These are phyloP conservation scores for Clavulina sp. DNA, from an alignment of 768 basidiomycete species.

Conservation along the genomic window DNA sequence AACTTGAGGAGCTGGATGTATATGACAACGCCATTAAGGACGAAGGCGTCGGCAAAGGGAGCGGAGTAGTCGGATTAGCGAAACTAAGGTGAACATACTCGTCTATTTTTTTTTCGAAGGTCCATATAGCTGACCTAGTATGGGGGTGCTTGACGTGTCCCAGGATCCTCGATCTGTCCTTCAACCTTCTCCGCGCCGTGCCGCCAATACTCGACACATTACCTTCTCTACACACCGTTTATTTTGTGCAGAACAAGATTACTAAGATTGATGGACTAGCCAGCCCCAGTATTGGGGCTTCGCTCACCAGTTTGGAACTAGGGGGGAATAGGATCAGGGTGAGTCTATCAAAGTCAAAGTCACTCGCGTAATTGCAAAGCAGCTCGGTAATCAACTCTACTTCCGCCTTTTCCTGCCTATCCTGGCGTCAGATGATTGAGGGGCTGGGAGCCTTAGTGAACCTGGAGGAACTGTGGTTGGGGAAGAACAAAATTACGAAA, in stretches of 20 bases:
- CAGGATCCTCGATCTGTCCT: constrained; percentile 82
- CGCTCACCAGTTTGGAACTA: constrained; percentile 69
- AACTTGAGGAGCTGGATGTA: constrained; percentile 78
- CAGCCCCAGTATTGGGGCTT: constrained; percentile 34
- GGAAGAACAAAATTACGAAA: constrained; percentile 90
- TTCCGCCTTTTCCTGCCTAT: constrained; percentile 1
- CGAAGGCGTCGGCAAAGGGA: constrained; percentile 45
- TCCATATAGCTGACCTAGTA: neutral
- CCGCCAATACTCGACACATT: constrained; percentile 46
- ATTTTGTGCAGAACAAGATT: constrained; percentile 95
- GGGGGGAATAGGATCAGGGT: constrained; percentile 89
- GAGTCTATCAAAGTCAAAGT: constrained; percentile 17
- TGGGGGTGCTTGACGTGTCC: neutral
- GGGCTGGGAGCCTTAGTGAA: constrained; percentile 62
- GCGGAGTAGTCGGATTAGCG: constrained; percentile 14
- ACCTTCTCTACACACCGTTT: constrained; percentile 51
- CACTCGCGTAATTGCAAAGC: neutral
- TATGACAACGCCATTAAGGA: constrained; percentile 90
- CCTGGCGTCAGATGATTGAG: constrained; percentile 53
- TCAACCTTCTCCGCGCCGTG: constrained; percentile 67
- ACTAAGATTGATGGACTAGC: constrained; percentile 41
- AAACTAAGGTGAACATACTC: constrained; percentile 29
- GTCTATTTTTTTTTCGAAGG: constrained; percentile 27
- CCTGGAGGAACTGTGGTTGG: constrained; percentile 87
- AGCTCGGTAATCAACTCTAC: neutral